Base-by-base conservation (phyloP, 805 yeast genomes). In the Yamadazyma endophytica region DNA sequence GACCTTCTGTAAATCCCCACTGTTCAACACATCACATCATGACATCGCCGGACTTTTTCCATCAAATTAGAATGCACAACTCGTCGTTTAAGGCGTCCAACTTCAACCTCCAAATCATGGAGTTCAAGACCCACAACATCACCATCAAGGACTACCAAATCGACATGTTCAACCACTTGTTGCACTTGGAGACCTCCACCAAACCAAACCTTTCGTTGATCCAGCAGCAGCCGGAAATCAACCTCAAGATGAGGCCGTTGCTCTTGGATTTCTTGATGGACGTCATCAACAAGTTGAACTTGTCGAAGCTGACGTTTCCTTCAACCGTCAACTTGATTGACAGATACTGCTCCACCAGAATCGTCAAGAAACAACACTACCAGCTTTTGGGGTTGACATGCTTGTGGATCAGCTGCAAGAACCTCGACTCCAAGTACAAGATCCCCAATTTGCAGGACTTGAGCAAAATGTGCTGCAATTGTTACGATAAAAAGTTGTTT, bases 401-500 rank as follows among this genome's bases (percentile, higher is more conserved):
- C 29, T 55, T 65, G 31, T 65, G 71, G 71, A 61, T 64, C 27
- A 53, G 63, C 26, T 62, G 68, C 49, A 65, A 65, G 44, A 61
- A 68, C 61, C 51, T 66, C 46, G 79, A 75, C 46, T 61, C 69
- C 40, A 75, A 75, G 56, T 72, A 73, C 43, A 76, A 76, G 48
- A 73, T 78, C 23, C 80, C 82, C 6, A 59, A 70, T 13, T 54
- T 77, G 33, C 63, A 64, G 31, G 72, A 70, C 40, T 57, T 78
- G 30, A 62, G 73, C 45, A 71, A 70, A 35, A 63, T 75, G 53
- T 76, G 82, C 52, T 75, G 78, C 52, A 66, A 73, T 41, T 72
- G 74, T 48, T 77, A 75, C 53, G 66, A 74, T 31, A 71, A 68
- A 41, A 64, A 68, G 40, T 61, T 74, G 38, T 76, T 82, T 48